These are phyloP conservation scores for Mortierella sp. DNA, from an alignment of 371 early-diverging fungal species.

Conservation along the genomic window DNA sequence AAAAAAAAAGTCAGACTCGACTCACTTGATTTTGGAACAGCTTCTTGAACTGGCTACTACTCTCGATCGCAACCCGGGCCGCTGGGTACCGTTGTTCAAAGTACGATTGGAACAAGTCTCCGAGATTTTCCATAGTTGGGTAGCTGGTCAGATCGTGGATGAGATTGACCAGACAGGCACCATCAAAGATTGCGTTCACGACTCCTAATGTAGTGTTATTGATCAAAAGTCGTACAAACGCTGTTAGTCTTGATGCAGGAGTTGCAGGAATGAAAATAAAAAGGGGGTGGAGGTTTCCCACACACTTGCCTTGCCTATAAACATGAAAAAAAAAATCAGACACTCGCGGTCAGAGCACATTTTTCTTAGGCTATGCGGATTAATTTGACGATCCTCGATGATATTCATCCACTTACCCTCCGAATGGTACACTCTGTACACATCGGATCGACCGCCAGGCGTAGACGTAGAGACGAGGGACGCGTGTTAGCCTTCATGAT, in stretches of 20 bases:
- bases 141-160: slow-evolving; percentile 26
- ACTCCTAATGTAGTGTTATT: slow-evolving; percentile 21
- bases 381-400: neutral
- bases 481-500: neutral
- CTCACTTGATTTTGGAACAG: slow-evolving; percentile 43
- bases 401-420: slow-evolving; percentile 31
- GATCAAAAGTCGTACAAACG: neutral
- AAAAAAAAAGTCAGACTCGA: neutral
- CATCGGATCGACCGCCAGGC: too few relatives aligned
- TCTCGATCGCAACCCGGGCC: slow-evolving; percentile 46
- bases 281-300: too few relatives aligned
- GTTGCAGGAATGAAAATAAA: too few relatives aligned
- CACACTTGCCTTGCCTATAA: too few relatives aligned
- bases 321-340: neutral
- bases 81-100: slow-evolving; percentile 47
- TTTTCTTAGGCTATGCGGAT: too few relatives aligned
- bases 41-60: slow-evolving; percentile 39
- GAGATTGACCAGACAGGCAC: slow-evolving; percentile 45
- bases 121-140: slow-evolving; percentile 38
- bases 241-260: neutral
- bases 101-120: slow-evolving; percentile 40
- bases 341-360: too few relatives aligned
- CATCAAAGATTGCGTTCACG: slow-evolving; percentile 48
- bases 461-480: neutral
- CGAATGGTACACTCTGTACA: slow-evolving; percentile 47